A percentile compares a stretch with the other conserved stretches of the same genome.
phyloP scores from a whole-genome alignment of 2,329 filamentous ascomycete species.

The Colletotrichum cordylinicola region DNA sequence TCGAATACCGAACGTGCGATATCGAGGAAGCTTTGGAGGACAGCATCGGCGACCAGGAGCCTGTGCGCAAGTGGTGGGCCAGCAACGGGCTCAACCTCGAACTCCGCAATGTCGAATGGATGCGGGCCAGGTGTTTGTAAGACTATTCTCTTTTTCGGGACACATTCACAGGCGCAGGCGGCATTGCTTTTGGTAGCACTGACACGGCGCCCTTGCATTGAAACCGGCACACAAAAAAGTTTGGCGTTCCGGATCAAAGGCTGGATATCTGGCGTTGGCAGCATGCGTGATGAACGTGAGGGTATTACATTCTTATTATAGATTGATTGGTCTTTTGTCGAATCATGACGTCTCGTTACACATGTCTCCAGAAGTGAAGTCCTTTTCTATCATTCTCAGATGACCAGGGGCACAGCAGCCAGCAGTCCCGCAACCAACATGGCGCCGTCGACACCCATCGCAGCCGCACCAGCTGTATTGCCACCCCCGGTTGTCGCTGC shows the following conservation, averaged over 20 bases:
- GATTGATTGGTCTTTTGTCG: neutral
- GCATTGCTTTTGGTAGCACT: neutral
- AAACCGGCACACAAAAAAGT: conserved; percentile 1
- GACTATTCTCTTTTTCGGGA: neutral
- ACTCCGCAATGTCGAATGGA: conserved; percentile 86
- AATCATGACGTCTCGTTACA: neutral
- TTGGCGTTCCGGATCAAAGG: neutral
- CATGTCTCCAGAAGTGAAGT: neutral
- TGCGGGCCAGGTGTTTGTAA: conserved; percentile 77
- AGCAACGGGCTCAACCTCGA: conserved; percentile 82
- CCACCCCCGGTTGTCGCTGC: neutral
- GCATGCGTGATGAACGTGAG: neutral
- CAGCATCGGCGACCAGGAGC: conserved; percentile 75
- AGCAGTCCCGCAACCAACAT: neutral
- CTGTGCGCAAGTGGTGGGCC: conserved; percentile 87
- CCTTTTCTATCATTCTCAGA: neutral
- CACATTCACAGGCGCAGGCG: neutral
- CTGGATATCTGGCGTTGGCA: neutral
- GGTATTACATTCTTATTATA: neutral
- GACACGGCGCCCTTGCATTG: neutral
- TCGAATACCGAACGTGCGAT: conserved; percentile 94
- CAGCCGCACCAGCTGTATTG: neutral
- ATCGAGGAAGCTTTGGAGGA: conserved; percentile 95
- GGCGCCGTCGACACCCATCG: neutral
- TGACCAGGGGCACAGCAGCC: neutral